phyloP scores from a whole-genome alignment of 495 filamentous ascomycete genomes.

The Aspergillus campestris region DNA sequence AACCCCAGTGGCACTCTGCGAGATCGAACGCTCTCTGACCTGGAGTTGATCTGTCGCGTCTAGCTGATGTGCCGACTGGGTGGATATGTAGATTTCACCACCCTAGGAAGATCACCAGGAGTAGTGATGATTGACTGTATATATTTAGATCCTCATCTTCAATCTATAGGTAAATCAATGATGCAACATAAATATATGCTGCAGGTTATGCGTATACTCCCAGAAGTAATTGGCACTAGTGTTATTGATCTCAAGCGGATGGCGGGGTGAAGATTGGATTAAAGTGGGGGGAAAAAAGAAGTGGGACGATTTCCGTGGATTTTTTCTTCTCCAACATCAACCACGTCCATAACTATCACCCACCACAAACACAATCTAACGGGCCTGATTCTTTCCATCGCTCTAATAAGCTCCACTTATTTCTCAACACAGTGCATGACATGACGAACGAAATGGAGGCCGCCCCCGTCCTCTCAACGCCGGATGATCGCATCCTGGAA shows the following conservation, averaged over 20 bases:
- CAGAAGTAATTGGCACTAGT: conserved; percentile 10
- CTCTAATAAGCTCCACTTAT: neutral
- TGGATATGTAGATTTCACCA: conserved; percentile 40
- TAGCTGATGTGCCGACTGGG: no score
- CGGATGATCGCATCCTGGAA: conserved; percentile 72
- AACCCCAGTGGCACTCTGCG: conserved; percentile 60
- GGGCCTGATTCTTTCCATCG: neutral
- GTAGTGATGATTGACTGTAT: no score
- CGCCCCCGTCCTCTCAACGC: conserved; percentile 80
- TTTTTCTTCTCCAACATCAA: neutral
- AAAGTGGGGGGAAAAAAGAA: conserved; percentile 25
- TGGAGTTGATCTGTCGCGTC: conserved; percentile 57
- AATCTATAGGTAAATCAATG: conserved; percentile 2
- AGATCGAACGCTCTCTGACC: conserved; percentile 47
- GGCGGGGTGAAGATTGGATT: conserved; percentile 17
- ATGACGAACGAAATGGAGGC: conserved; percentile 33
- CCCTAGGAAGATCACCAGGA: no score
- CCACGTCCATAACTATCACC: conserved; percentile 5
- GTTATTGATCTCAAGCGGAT: conserved; percentile 20
- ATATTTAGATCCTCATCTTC: neutral
- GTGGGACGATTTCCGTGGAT: conserved; percentile 1
- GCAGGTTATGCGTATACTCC: neutral
- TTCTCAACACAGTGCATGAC: neutral
- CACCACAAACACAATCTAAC: neutral
- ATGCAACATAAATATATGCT: neutral